phyloP scores from a whole-genome alignment of 2,329 filamentous ascomycete genomes.

The Claviceps sorghi region DNA sequence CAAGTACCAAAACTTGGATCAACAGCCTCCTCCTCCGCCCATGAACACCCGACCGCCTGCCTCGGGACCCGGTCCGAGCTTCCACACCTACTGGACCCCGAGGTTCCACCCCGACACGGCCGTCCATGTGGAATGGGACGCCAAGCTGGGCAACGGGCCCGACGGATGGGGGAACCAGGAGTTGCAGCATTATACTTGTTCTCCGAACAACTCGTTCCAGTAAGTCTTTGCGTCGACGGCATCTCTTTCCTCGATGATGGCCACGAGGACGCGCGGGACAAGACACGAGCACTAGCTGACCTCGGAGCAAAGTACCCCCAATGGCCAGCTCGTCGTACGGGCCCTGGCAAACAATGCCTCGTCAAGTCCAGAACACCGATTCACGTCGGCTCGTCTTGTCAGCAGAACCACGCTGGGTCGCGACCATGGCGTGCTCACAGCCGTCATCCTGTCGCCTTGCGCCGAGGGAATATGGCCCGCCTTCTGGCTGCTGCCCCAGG shows the following conservation, averaged over 20 bases:
- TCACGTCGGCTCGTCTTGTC: constrained; percentile 41
- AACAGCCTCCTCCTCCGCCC: constrained; percentile 8
- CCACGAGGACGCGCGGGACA: no score
- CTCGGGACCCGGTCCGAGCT: constrained; percentile 6
- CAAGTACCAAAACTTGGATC: constrained; percentile 5
- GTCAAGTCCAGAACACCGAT: constrained; percentile 25
- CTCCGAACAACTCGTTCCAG: constrained; percentile 38
- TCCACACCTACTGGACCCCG: constrained; percentile 35
- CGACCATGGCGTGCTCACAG: constrained; percentile 37
- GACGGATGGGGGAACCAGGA: constrained; percentile 50
- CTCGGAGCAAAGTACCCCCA: constrained; percentile 22
- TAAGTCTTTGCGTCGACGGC: constrained; percentile 8
- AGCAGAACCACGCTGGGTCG: constrained; percentile 35
- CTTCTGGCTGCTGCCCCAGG: constrained; percentile 44
- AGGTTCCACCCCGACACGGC: constrained; percentile 31
- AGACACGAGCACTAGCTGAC: no score
- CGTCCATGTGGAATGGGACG: constrained; percentile 36
- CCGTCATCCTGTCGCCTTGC: constrained; percentile 35
- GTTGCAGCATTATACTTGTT: constrained; percentile 40
- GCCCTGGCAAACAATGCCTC: constrained; percentile 27
- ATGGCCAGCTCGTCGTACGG: constrained; percentile 36
- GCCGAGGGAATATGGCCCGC: constrained; percentile 46
- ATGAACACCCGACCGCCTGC: constrained; percentile 8
- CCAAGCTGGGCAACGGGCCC: constrained; percentile 38
- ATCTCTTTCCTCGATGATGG: no score